These are phyloP conservation scores for Cryphonectria nitschkei DNA, from an alignment of 2,329 filamentous ascomycete genomes.

Conservation along the genomic window DNA sequence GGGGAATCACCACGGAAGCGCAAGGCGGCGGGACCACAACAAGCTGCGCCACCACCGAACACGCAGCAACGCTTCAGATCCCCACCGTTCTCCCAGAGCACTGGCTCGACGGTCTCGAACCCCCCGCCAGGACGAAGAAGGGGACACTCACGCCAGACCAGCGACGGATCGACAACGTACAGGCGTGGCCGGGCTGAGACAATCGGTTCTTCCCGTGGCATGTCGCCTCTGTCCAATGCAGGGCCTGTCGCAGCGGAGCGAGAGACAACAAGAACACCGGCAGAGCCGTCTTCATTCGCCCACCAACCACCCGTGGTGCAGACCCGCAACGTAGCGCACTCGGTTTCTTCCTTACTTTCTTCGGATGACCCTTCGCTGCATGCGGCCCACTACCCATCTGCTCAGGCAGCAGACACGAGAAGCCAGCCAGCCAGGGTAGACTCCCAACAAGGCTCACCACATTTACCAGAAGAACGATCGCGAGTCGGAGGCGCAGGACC, in stretches of 20 bases:
- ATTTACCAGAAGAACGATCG: slow-evolving; percentile 41
- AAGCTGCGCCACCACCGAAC: slow-evolving; percentile 50
- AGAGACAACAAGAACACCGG: slow-evolving; percentile 38
- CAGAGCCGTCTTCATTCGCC: slow-evolving; percentile 32
- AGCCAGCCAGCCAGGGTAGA: slow-evolving; percentile 34
- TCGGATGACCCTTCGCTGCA: slow-evolving; percentile 44
- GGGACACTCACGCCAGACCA: slow-evolving; percentile 67
- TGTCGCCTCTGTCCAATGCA: slow-evolving; percentile 41
- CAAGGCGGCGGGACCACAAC: slow-evolving; percentile 67
- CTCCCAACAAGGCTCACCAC: slow-evolving; percentile 40
- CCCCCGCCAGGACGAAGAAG: slow-evolving; percentile 58
- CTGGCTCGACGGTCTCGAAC: slow-evolving; percentile 54
- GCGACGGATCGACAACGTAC: slow-evolving; percentile 54
- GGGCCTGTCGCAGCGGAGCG: slow-evolving; percentile 38
- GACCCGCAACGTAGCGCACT: slow-evolving; percentile 43
- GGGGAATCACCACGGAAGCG: slow-evolving; percentile 83
- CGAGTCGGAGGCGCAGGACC: slow-evolving; percentile 40
- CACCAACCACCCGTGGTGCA: slow-evolving; percentile 30
- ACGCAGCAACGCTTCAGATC: slow-evolving; percentile 52
- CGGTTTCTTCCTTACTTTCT: slow-evolving; percentile 50
- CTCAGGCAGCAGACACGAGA: slow-evolving; percentile 35
- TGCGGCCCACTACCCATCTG: slow-evolving; percentile 31
- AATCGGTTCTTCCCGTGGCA: slow-evolving; percentile 41
- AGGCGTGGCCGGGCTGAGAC: slow-evolving; percentile 44
- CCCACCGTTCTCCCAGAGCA: slow-evolving; percentile 56